Base-by-base conservation (phyloP, 179 eudicot genomes). In the Camellia oleifera region DNA sequence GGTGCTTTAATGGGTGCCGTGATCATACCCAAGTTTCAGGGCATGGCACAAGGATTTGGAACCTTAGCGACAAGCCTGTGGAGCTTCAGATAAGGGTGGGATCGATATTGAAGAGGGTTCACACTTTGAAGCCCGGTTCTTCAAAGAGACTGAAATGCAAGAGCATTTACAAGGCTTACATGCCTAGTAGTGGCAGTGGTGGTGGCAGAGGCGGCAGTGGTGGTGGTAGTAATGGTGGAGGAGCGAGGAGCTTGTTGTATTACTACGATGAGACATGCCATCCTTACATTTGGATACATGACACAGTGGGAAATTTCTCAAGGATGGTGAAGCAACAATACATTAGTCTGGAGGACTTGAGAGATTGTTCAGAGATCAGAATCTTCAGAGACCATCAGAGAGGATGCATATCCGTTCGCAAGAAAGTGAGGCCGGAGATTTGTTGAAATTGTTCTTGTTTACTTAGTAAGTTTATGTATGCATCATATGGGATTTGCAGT, bases 301-400 rank as follows among this genome's bases (percentile, higher is more conserved):
- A 93, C 58, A 83, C 83, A 7, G 89, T 87, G 6, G 89, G 92
- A 20, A 85, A 85, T 56, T 91, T 92, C 57, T 87, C 88, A 0
- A 90, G 93, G 85, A 93, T 91, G 95, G 93, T 92, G 62, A 92
- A 93, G 85, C 97, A 94, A 64, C 98, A 94, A 48, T 92, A 89
- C 76, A 76, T 92, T 52, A 92, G 98, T 77, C 97, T 94, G 69
- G 95, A 90, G 62, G 98, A 94, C 70, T 85, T 92, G 84, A 89
- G 94, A 54, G 94, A 92, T 87, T 94, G 88, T 80, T 94, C 89
- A 10, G 95, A 94, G 83, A 89, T 94, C 66, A 86, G 84, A 77
- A 87, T 94, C 62, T 94, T 86, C 79, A 88, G 95, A 79, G 98
- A 94, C 69, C 97, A 92, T 86, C 93, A 87, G 77, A 87, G 77